A percentile compares a stretch with the other conserved stretches of the same genome.
phyloP scores from a whole-genome alignment of 1,284 basidiomycete genomes.

The Sporisorium reilianum region DNA sequence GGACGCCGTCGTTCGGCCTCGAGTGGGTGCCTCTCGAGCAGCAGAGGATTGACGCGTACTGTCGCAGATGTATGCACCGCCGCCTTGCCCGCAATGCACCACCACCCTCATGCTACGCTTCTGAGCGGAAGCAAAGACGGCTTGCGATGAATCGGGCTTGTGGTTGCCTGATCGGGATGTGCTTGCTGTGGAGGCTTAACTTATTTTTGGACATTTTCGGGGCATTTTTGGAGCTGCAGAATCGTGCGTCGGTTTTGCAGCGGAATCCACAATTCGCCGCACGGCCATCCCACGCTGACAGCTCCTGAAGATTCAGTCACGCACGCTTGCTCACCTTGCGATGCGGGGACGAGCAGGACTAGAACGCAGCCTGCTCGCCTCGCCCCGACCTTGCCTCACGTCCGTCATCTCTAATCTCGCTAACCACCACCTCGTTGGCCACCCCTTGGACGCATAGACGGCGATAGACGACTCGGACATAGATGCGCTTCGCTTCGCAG shows the following conservation, averaged over 20 bases:
- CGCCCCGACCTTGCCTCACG: neutral
- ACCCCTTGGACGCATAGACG: neutral
- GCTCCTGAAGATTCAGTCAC: neutral
- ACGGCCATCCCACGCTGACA: neutral
- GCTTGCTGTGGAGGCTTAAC: neutral
- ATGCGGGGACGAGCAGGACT: no score
- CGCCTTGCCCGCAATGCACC: neutral
- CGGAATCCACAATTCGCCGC: neutral
- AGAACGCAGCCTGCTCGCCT: no score
- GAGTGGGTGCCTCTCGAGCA: conserved; percentile 17
- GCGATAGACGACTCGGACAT: neutral
- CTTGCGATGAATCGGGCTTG: neutral
- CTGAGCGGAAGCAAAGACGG: no score
- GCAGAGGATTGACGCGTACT: conserved; percentile 5
- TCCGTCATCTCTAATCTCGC: no score
- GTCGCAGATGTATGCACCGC: no score
- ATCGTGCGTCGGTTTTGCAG: neutral
- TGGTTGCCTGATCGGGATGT: no score
- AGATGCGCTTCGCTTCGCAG: neutral
- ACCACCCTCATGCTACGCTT: neutral
- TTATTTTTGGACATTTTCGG: neutral
- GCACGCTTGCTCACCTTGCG: no score
- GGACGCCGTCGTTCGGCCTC: conserved; percentile 51
- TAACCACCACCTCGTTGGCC: neutral
- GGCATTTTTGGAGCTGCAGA: neutral